Base-by-base conservation (phyloP, 1,284 basidiomycete species). In the Trichosporon sp. region DNA sequence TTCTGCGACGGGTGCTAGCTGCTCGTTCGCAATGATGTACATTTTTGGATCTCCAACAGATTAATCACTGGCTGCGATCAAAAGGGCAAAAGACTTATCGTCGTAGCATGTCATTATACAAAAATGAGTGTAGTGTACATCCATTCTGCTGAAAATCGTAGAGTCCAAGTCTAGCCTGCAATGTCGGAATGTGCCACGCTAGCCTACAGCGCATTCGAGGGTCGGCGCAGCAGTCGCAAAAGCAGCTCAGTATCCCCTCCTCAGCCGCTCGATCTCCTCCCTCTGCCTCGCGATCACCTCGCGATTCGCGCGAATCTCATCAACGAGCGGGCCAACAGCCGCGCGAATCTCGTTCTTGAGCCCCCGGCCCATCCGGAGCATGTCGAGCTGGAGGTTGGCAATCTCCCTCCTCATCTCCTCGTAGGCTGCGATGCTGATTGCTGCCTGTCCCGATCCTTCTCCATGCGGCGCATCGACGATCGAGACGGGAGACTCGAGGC, bases 261-360 rank as follows among this genome's bases (percentile, higher is more conserved):
- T 62, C 52, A 75, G 62, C 29, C 74, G 62, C 59, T 71, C 71
- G 59, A 75, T 73, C 68, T 75, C 74, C 29, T 65, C 66, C 46
- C 59, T 60, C 65, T 75, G 74, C 49, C 56, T 59, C 58, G 69
- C 74, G 21, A 74, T 73, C 16, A 70, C 56, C 58, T 67, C 69
- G 21, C 68, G 58, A 44, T 68, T 71, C n/a, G 37, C 58, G 21
- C 62, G 56, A 34, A 74, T 49, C 65, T 75, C 72, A 13, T 68
- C 67, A 1, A 65, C 54, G 2, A 75, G 57, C 10, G 71, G 70
- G n/a, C 62, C 34, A 34, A 73, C 62, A 0, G 74, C 71, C 16
- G 52, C 31, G 16, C 70, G 67, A 27, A 74, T 73, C 56, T 75
- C 73, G 56, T 71, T 72, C 65, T 70, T 73, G 2, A 74, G 61